A percentile compares a stretch with the other conserved stretches of the same genome.
Conservation (phyloP, 192 early-diverging fungal species). For the Coemansia sp. region DNA sequence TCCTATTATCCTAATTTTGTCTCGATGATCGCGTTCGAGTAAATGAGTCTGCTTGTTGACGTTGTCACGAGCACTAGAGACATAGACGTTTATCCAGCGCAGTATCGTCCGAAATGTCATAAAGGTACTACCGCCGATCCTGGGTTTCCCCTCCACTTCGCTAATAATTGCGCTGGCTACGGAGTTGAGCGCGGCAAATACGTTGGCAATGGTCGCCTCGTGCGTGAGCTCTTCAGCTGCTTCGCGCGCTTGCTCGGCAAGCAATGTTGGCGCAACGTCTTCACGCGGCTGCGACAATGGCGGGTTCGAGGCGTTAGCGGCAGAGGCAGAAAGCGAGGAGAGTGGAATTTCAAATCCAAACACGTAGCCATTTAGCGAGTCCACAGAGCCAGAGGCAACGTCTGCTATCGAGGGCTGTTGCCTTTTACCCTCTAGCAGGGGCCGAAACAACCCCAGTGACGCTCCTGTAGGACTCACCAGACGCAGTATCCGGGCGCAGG, state of each 20-base stretch:
- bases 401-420: neutral
- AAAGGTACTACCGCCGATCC: neutral
- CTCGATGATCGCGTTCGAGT: constrained; percentile 14
- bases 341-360: neutral
- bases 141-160: neutral
- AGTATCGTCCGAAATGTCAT: constrained; percentile 20
- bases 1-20: constrained; percentile 26
- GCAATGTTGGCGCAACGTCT: neutral
- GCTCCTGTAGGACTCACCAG: constrained; percentile 12
- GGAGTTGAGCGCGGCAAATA: constrained; percentile 16
- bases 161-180: neutral
- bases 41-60: constrained; percentile 13
- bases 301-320: neutral
- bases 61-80: constrained; percentile 24
- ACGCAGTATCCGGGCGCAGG: constrained; percentile 18
- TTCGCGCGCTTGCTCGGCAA: constrained; percentile 20
- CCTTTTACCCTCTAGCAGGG: neutral
- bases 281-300: neutral
- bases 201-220: constrained; percentile 17
- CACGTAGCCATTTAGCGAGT: neutral
- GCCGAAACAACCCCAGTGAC: constrained; percentile 24
- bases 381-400: neutral
- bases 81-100: constrained; percentile 30
- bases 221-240: constrained; percentile 22
- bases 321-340: neutral